Base-by-base conservation (phyloP, 2,329 filamentous ascomycete species). In the Bipolaris zeicola region DNA sequence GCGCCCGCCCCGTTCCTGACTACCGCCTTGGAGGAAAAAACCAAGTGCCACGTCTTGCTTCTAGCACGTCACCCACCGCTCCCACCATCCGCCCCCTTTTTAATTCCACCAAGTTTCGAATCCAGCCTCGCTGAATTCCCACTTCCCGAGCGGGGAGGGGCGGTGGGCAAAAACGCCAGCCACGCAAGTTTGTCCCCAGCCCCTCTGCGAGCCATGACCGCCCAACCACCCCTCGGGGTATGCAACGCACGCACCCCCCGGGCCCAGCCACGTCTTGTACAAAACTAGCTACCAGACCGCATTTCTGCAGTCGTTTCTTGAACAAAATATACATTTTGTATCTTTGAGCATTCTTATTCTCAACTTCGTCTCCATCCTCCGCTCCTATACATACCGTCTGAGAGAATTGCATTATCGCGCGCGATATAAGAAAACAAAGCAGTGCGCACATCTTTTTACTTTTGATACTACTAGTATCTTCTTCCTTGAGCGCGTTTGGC, bases 231-330 rank as follows among this genome's bases (percentile, higher is more conserved):
- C 66, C 54, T 57, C 39, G 38, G 34, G 50, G 10, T 31, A 31
- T 31, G 28, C 28, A 31, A 31, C 20, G 58, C 61, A 58, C 66
- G 60, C 60, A 58, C 67, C 65, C 61, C 28, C 28, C 26, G 8
- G 28, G 10, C 28, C 28, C 28, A 31, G 60, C 60, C 52, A 56
- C 49, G 56, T 59, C 58, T 66, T 66, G 51, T 71, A 71, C 68
- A 71, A 71, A 70, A 69, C 59, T 68, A 45, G 58, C 45, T 43
- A 64, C 63, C 28, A 66, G 64, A 61, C 59, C 63, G 58, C 58
- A 57, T 58, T 52, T 8, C 47, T 52, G 42, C 36, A 33, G 43
- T 49, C 3, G 1, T 3, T 3, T 31, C 49, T 24, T 43, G 34
- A n/a, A 45, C n/a, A 48, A 24, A 42, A 31, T 11, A 31, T 6